A percentile compares a stretch with the other conserved stretches of the same genome.
Conservation (phyloP, 2,329 filamentous ascomycete species). For the Dactylonectria estremocensis region DNA sequence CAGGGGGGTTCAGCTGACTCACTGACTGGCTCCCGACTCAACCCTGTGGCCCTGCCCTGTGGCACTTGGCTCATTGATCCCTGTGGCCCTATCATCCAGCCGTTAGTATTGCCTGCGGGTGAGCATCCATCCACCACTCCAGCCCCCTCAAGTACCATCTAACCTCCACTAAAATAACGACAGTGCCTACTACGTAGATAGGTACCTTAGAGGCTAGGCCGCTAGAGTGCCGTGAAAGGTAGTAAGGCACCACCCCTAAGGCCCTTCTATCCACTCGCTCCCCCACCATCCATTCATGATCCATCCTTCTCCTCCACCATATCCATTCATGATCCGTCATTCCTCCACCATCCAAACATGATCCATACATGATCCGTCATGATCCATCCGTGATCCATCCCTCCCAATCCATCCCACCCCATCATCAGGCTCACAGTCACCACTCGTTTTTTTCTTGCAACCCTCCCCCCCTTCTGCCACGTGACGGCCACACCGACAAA, state of each 20-base stretch:
- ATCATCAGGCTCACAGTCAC: constrained; percentile 21
- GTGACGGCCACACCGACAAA: constrained; percentile 49
- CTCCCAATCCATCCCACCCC: constrained; percentile 17
- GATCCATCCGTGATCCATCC: constrained; percentile 20
- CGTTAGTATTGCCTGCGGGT: background rate
- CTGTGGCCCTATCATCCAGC: background rate
- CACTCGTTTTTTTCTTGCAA: constrained; percentile 18
- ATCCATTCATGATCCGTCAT: background rate
- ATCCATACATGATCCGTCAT: constrained; percentile 3
- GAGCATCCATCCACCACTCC: background rate
- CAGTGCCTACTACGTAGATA: no score
- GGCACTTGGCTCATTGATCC: background rate
- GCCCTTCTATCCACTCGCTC: background rate
- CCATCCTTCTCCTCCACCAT: background rate
- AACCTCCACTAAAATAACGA: background rate
- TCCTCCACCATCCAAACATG: constrained; percentile 2
- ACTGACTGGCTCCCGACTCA: constrained; percentile 1
- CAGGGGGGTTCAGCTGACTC: constrained; percentile 22
- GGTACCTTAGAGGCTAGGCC: no score
- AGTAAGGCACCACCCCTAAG: no score
- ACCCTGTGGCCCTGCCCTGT: constrained; percentile 6
- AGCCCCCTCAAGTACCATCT: background rate
- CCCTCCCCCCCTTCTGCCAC: constrained; percentile 37
- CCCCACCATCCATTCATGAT: background rate
- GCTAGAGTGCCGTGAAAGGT: no score